Conservation (phyloP, 2,329 filamentous ascomycete species). For the Claviceps sp. region DNA sequence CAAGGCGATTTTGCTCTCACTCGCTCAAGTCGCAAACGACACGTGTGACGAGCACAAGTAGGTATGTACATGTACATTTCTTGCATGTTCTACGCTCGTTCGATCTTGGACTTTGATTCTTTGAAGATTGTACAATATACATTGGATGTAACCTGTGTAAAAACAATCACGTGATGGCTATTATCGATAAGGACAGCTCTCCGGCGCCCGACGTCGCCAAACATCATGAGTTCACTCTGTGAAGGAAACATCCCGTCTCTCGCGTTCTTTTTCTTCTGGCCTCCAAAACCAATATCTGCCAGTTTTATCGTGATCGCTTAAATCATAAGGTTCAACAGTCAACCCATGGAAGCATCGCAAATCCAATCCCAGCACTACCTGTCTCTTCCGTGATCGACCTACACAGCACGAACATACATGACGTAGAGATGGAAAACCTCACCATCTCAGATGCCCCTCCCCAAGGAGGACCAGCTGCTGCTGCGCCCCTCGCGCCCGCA, state of each 20-base stretch:
- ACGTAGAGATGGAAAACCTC: slow-evolving; percentile 38
- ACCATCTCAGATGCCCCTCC: slow-evolving; percentile 35
- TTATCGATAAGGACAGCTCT: slow-evolving; percentile 4
- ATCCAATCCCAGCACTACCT: slow-evolving; percentile 1
- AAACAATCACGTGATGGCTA: background rate
- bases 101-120: background rate
- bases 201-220: background rate
- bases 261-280: background rate
- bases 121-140: too few relatives aligned
- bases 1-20: too few relatives aligned
- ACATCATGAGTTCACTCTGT: background rate
- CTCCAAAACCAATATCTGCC: background rate
- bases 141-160: too few relatives aligned
- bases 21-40: background rate
- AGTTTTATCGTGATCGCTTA: background rate
- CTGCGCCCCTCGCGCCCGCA: slow-evolving; percentile 15
- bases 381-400: slow-evolving; percentile 1
- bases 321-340: background rate
- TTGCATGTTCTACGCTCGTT: slow-evolving; percentile 6
- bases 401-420: slow-evolving; percentile 8
- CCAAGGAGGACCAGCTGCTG: slow-evolving; percentile 19
- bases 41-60: background rate
- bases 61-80: slow-evolving; percentile 1
- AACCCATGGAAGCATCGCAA: background rate
- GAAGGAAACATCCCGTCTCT: background rate